These are phyloP conservation scores for Rosa chinensis DNA, from an alignment of 306 rosid species.

Conservation along the genomic window DNA sequence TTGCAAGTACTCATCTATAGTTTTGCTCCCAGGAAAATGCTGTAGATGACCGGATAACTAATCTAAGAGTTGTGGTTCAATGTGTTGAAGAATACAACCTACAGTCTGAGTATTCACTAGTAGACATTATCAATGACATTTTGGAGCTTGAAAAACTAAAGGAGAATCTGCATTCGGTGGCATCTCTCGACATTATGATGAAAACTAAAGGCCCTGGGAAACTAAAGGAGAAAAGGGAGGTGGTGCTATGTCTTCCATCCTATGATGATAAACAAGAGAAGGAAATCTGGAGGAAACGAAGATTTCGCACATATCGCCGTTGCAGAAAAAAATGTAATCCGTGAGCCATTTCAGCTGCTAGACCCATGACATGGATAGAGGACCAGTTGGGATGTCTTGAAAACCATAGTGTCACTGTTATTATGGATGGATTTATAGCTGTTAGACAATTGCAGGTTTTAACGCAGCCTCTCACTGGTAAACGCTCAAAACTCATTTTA, in stretches of 20 bases:
- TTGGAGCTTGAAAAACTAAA: constrained; percentile 24
- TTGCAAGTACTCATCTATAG: neutral
- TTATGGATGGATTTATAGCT: neutral
- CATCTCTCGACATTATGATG: neutral
- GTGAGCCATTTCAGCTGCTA: neutral
- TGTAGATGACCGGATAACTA: constrained; percentile 32
- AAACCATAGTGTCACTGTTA: neutral
- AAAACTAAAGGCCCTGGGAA: neutral
- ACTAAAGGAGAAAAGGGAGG: neutral
- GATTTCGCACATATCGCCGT: neutral
- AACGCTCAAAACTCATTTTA: neutral
- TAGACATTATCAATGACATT: constrained; percentile 22
- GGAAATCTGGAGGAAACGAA: neutral
- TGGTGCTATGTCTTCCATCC: neutral
- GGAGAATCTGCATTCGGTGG: constrained; percentile 10
- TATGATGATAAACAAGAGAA: neutral
- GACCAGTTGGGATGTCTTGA: neutral
- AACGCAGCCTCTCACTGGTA: neutral
- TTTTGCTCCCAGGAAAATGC: constrained; percentile 34
- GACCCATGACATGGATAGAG: neutral
- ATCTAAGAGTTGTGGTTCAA: constrained; percentile 26
- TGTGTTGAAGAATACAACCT: constrained; percentile 48
- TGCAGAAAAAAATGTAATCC: neutral
- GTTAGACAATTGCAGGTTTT: neutral
- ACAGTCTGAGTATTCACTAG: constrained; percentile 23